These are phyloP conservation scores for Colletotrichum sojae DNA, from an alignment of 2,329 filamentous ascomycete species.

Conservation along the genomic window DNA sequence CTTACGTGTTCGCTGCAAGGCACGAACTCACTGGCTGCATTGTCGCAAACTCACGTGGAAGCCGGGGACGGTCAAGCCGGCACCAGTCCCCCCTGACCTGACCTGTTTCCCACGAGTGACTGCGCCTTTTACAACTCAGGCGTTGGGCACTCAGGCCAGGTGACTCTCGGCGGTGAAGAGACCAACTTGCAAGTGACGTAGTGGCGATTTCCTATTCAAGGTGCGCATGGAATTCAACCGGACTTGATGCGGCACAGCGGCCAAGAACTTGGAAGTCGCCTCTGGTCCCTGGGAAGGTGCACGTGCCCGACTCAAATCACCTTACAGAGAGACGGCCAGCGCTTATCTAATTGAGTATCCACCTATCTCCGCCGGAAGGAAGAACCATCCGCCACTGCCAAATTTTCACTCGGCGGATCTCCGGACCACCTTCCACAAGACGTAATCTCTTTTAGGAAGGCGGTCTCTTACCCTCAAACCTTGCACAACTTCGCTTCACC, in stretches of 20 bases:
- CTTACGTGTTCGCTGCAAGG: not conserved
- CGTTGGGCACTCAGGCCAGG: not conserved
- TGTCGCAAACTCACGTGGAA: constrained; percentile 14
- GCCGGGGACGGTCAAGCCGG: not conserved
- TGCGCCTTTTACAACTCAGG: not conserved
- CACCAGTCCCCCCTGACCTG: not conserved
- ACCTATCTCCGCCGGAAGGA: not conserved
- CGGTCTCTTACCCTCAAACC: constrained; percentile 39
- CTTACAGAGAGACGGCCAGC: not conserved
- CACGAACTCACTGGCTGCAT: constrained; percentile 19
- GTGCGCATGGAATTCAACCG: not conserved
- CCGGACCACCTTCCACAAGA: constrained; percentile 12
- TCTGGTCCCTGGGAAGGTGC: not conserved
- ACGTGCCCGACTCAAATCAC: not conserved
- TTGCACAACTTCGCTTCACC: constrained; percentile 13
- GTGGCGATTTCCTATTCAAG: not conserved
- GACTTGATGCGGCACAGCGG: not conserved
- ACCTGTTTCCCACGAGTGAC: not conserved
- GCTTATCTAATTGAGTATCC: not conserved
- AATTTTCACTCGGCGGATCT: constrained; percentile 15
- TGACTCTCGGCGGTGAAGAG: not conserved
- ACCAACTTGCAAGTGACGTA: constrained; percentile 5
- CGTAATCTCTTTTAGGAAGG: constrained; percentile 37
- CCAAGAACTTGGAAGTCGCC: not conserved
- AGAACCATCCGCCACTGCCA: not conserved